These are phyloP conservation scores for Acer saccharum DNA, from an alignment of 345 rosid genomes.

Conservation along the genomic window DNA sequence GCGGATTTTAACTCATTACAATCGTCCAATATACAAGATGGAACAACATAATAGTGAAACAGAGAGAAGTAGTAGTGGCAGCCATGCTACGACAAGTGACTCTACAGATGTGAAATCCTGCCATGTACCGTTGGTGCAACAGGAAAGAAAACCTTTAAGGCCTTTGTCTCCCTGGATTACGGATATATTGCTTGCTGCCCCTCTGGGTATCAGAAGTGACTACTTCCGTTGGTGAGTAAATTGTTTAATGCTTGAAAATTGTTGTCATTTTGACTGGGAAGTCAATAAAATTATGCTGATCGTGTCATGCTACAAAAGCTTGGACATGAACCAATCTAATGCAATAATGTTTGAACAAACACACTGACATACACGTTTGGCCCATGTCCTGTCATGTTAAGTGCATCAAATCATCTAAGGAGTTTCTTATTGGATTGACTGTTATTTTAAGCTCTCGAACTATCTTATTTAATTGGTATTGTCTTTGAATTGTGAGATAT, in stretches of 20 bases:
- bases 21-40: constrained; percentile 86
- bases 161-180: constrained; percentile 97
- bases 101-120: constrained; percentile 44
- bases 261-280: background rate
- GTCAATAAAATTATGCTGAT: background rate
- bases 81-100: constrained; percentile 46
- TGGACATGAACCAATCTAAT: background rate
- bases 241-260: constrained; percentile 4
- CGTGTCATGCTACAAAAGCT: background rate
- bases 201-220: constrained; percentile 91
- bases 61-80: constrained; percentile 50
- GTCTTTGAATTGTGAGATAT: background rate
- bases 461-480: background rate
- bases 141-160: constrained; percentile 86
- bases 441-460: background rate
- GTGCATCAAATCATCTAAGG: background rate
- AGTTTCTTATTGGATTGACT: background rate
- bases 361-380: background rate
- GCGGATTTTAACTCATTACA: constrained; percentile 94
- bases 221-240: constrained; percentile 91
- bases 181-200: constrained; percentile 92
- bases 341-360: background rate
- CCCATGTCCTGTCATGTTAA: constrained; percentile 1
- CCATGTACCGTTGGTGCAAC: constrained; percentile 44
- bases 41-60: constrained; percentile 60